Evolutionary conservation across 2,329 filamentous ascomycete genomes (phyloP), one percentile per base, ranked within the genome.

Genomic region (Xylaria multiplex): DNA sequence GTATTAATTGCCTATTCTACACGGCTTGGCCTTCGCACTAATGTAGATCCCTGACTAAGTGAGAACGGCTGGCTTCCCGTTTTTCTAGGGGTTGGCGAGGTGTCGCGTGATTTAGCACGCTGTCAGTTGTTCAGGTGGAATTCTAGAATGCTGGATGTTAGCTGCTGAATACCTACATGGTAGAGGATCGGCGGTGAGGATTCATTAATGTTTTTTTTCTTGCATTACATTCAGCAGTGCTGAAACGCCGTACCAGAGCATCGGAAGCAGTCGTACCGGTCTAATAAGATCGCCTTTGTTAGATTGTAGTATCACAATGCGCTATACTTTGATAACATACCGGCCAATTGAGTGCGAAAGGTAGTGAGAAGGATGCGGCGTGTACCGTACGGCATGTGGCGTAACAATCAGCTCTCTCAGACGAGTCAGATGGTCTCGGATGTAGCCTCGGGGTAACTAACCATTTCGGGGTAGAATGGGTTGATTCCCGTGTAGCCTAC

Each of bases 361-460:
- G 11, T 37, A 37, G 35, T 37, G 35, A 37, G 35, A 37, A 37
- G 11, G 35, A 37, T 37, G 6, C 35, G 11, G 27, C 27, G 27
- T 27, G 11, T 37, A 37, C 35, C 2, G 11, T 37, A 37, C 32
- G 19, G 35, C 11, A 37, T 37, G 35, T 37, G 11, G 11, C 35
- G 27, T 27, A 37, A 37, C 8, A 37, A 37, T 13, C 8, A 37
- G 11, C 37, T 40, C 11, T 13, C 37, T 14, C 37, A 14, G 2
- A 40, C 11, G 1, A 40, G 4, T 11, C 13, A 5, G 13, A 14
- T 14, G 37, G 37, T 40, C 13, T 54, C 3, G 37, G 48, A 45
- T 40, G 40, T 59, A 54, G 62, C 43, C 62, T 65, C 62, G 63
- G 65, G 40, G 50, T 16, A 42, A 35, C 55, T 59, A 59, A 50